Conservation (phyloP, 352 stramenopile genomes). For the Phytophthora capsici region DNA sequence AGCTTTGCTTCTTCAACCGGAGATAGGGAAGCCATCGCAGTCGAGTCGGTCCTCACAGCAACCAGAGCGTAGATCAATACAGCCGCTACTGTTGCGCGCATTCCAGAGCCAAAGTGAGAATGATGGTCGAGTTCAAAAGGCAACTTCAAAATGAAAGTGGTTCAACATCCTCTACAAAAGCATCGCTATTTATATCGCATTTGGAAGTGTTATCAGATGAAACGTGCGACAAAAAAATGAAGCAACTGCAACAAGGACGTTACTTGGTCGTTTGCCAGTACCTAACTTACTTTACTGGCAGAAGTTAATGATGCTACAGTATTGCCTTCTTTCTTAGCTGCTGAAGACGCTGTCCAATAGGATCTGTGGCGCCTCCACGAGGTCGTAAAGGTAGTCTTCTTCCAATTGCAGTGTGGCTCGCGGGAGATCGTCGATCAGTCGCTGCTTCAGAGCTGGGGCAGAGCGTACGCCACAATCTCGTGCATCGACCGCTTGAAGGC, state of each 20-base stretch:
- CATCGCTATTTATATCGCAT: constrained; percentile 13
- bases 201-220: constrained; percentile 18
- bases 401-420: constrained; percentile 52
- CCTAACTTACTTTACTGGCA: too few species aligned
- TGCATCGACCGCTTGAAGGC: constrained; percentile 42
- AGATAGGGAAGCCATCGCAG: constrained; percentile 14
- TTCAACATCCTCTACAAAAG: constrained; percentile 13
- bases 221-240: constrained; percentile 5
- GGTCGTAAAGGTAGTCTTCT: constrained; percentile 48
- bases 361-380: constrained; percentile 36
- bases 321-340: not conserved
- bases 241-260: not conserved
- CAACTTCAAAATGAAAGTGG: not conserved
- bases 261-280: not conserved
- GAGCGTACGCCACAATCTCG: constrained; percentile 25
- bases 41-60: not conserved
- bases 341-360: constrained; percentile 40
- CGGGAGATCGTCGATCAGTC: constrained; percentile 48
- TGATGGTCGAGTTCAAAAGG: constrained; percentile 13
- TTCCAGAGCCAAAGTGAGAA: too few species aligned
- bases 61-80: constrained; percentile 1
- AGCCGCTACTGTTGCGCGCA: not conserved
- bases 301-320: constrained; percentile 7
- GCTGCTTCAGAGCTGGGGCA: constrained; percentile 31
- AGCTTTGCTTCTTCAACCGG: constrained; percentile 48